phyloP scores from a whole-genome alignment of 2,329 filamentous ascomycete species.

The Aspergillus sp. region DNA sequence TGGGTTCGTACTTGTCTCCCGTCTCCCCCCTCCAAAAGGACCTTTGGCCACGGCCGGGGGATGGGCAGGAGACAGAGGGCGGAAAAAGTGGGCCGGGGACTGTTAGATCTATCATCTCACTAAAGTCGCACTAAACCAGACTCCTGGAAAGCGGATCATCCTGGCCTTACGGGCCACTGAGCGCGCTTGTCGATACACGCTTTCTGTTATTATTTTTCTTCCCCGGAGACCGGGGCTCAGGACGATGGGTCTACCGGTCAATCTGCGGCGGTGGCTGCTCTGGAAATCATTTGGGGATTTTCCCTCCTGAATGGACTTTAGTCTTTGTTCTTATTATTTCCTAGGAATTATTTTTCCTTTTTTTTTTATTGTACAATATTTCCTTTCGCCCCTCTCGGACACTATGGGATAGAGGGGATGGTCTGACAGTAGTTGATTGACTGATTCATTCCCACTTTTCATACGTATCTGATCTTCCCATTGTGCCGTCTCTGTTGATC shows the following conservation, averaged over 20 bases:
- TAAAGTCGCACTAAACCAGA: conserved; percentile 33
- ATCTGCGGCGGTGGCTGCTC: conserved; percentile 22
- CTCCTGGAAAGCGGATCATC: conserved; percentile 35
- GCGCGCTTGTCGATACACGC: conserved; percentile 27
- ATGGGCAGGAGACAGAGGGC: conserved; percentile 17
- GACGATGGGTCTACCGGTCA: conserved; percentile 28
- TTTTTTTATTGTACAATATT: too few species aligned
- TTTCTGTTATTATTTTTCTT: conserved; percentile 21
- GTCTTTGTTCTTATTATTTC: neutral
- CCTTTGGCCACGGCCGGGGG: neutral
- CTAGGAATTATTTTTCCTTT: neutral
- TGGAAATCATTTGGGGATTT: conserved; percentile 3
- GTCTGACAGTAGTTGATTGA: conserved; percentile 8
- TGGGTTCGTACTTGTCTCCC: neutral
- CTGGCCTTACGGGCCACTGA: conserved; percentile 29
- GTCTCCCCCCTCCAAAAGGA: neutral
- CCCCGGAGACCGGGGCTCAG: conserved; percentile 34
- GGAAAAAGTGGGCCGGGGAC: conserved; percentile 14
- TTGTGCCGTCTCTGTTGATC: conserved; percentile 10
- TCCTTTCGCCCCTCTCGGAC: neutral
- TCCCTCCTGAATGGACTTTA: neutral
- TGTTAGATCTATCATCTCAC: conserved; percentile 39
- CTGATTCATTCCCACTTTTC: conserved; percentile 10
- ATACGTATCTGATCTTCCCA: conserved; percentile 14
- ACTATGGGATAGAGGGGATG: neutral